These are phyloP conservation scores for Gracilaria gracilis DNA, from an alignment of 23 red algal species.

Conservation along the genomic window DNA sequence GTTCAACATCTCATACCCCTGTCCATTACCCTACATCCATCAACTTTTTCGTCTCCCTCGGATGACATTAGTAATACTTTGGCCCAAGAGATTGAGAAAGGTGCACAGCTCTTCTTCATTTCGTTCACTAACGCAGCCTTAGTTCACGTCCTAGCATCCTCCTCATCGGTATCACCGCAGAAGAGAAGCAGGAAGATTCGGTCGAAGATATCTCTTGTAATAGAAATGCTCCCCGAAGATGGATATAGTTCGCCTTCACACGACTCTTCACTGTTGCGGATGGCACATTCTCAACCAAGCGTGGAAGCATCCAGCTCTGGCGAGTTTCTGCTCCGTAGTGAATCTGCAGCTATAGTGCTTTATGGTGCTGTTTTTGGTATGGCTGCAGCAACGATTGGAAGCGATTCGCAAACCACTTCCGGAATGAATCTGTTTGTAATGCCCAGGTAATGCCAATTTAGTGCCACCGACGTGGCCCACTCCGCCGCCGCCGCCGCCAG, in stretches of 20 bases:
- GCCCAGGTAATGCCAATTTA: too few relatives aligned
- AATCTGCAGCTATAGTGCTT: slow-evolving; percentile 38
- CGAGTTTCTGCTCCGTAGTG: slow-evolving; percentile 5
- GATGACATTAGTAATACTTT: not conserved
- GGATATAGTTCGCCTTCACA: not conserved
- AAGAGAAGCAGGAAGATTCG: not conserved
- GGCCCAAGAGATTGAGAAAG: not conserved
- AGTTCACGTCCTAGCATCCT: not conserved
- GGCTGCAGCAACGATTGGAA: slow-evolving; percentile 6
- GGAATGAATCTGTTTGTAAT: not conserved
- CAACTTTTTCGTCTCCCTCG: slow-evolving; percentile 2
- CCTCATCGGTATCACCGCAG: not conserved
- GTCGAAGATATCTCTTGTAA: not conserved
- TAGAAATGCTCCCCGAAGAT: slow-evolving; percentile 9
- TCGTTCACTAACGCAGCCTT: slow-evolving; percentile 19
- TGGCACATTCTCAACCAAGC: not conserved
- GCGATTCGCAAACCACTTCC: not conserved
- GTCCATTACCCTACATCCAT: slow-evolving; percentile 6
- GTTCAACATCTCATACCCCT: not conserved
- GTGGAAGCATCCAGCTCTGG: not conserved
- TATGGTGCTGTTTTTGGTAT: slow-evolving; percentile 27
- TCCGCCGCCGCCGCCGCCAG: too few relatives aligned
- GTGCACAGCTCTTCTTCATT: slow-evolving; percentile 15
- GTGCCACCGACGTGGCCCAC: too few relatives aligned
- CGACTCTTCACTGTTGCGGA: not conserved